Base-by-base conservation (phyloP, 164 flowering plant species). In the Akebia trifoliata region DNA sequence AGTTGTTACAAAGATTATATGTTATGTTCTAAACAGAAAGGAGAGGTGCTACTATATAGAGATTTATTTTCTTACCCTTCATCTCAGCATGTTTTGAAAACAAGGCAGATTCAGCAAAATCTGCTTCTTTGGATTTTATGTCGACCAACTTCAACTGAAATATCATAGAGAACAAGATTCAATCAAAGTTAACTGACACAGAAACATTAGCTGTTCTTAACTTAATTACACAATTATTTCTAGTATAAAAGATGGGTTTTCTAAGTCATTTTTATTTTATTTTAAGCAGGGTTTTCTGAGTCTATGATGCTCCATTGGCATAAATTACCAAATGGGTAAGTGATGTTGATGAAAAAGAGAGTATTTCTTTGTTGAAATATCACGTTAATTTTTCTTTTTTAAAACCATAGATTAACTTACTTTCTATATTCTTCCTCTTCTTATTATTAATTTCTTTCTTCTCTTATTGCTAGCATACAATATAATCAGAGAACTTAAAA, bases 21-120 rank as follows among this genome's bases (percentile, higher is more conserved):
- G 12, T 18, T 48, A 37, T 4, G 36, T 12, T 31, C 28, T 24
- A 4, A 1, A 53, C 24, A 35, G 25, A 46, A 37, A 62, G 35
- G 32, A 25, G 9, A 39, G 14, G 15, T 24, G 32, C 18, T 30
- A 45, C 18, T 47, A 39, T 1, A 26, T 22, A 35, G 21, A 25
- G 31, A 40, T 56, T 46, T 32, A 0, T n/a, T 18, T 28, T 14
- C 20, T 75, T 80, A 93, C 95, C 76, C 66, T 75, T 69, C 98
- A 90, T 93, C 74, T 84, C 97, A 52, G 90, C 68, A 75, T 93
- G 99, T 72, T 90, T 93, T 15, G 92, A n/a, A 68, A 90, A 93
- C 73, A 93, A 64, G 15, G 85, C 94, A 24, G 34, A 64, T 64
- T 58, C 29, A 40, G 97, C 97, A 69, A 77, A 71, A 48, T 76